Base-by-base conservation (phyloP, 108 stramenopile species). In the Cafeteria roenbergensis region DNA sequence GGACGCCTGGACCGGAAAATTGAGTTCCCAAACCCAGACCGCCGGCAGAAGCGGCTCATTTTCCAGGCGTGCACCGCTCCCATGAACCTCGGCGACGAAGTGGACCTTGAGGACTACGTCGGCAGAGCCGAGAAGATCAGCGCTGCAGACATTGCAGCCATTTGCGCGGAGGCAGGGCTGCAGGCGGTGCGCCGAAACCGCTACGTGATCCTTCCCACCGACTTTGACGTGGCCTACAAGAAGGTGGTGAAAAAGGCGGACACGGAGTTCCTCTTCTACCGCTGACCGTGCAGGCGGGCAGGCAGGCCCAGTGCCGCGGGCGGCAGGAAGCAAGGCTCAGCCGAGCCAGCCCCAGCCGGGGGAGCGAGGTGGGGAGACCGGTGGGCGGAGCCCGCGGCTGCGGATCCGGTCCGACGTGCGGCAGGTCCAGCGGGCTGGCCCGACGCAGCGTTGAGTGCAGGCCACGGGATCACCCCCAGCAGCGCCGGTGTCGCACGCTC, bases 191-290 rank as follows among this genome's bases (percentile, higher is more conserved):
- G 97, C 38, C 84, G 93, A 70, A 99, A 99, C 83, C 86, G 97
- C 36, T 99, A 99, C 76, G 94, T 98, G 37, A 89, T 99, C 42
- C 74, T 95, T 51, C 87, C 93, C 14, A 91, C 93, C 77, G 97
- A 99, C 72, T 91, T 99, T 74, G 97, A 99, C 72, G 78, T 72
- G 62, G 97, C 92, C n/a, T 99, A 99, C 87, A 96, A 95, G 86
- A 94, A 90, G 79, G 84, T 83, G 53, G 90, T 95, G 59, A 94
- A 85, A 76, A 95, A 95, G 75, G 78, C 90, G 38, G 93, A 95
- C 69, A 94, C 87, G 76, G 97, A 96, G 73, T 86, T 85, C 59
- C 73, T 81, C 55, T 99, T 99, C 79, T 99, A 99, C 75, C 93
- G 62, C 32, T 64, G 32, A 64, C n/a, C n/a, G n/a, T n/a, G n/a